Base-by-base conservation (phyloP, 257 asterid genomes). In the Eucommia ulmoides region DNA sequence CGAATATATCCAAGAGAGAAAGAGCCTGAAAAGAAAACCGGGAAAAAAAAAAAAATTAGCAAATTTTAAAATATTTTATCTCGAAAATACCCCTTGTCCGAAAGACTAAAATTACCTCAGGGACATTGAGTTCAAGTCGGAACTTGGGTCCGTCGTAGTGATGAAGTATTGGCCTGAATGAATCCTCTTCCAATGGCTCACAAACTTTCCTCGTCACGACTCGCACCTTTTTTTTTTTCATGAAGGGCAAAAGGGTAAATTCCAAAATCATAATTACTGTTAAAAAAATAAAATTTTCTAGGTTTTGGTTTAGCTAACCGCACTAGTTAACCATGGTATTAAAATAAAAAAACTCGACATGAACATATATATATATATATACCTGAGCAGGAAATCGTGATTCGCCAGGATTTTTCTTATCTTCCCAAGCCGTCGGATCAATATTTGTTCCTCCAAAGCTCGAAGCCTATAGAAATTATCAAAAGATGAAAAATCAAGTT, bases 311-410 rank as follows among this genome's bases (percentile, higher is more conserved):
- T n/a, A n/a, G n/a, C n/a, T n/a, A n/a, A n/a, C n/a, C n/a, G n/a
- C n/a, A n/a, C n/a, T n/a, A n/a, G n/a, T n/a, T n/a, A n/a, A n/a
- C n/a, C n/a, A n/a, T n/a, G n/a, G n/a, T n/a, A n/a, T n/a, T n/a
- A n/a, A n/a, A n/a, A n/a, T n/a, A n/a, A n/a, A n/a, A n/a, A n/a
- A n/a, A n/a, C n/a, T n/a, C n/a, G n/a, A n/a, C n/a, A n/a, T n/a
- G n/a, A n/a, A n/a, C n/a, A n/a, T n/a, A n/a, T n/a, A n/a, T n/a
- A n/a, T n/a, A n/a, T 10, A 35, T 9, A 51, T 60, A 44, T 22
- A 85, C 96, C 92, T 89, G 98, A 62, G 98, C 98, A 23, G 98
- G 96, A 62, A 86, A 86, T 16, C 98, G 88, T 0, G 96, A 83
- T 61, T 86, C 98, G 1, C 94, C 86, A 0, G 82, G 79, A 63